Base-by-base conservation (phyloP, 257 asterid species). In the Leonotis leonurus region DNA sequence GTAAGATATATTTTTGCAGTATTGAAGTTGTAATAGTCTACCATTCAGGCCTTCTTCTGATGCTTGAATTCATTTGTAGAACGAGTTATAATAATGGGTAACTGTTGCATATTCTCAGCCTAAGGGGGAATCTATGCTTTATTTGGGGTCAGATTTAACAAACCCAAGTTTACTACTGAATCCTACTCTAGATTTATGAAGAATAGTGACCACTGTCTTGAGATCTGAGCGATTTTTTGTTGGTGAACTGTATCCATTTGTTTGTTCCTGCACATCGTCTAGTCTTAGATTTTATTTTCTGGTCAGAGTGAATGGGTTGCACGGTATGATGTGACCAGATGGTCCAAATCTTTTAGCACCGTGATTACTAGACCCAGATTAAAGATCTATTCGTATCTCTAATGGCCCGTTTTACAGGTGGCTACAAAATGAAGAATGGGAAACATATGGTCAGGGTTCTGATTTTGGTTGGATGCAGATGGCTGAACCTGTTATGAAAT, bases 381-480 rank as follows among this genome's bases (percentile, higher is more conserved):
- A n/a, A n/a, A 60, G 21, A 49, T 43, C 33, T 52, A 35, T 67
- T 56, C 52, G 26, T 25, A 17, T 62, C 68, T 40, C 64, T 44
- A 50, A 54, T 30, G 5, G 57, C 70, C 64, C 58, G 73, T 43
- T 56, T 69, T 67, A 46, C 78, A 89, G 97, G 87, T 82, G 91
- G 97, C 80, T 94, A 16, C 75, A 69, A 56, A 73, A 70, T 36
- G 82, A 81, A 59, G 91, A 86, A 43, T 89, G 97, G 97, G 94
- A 89, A 70, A 78, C 79, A 20, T 76, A 76, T 39, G 69, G 85
- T 10, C 94, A 79, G 67, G 67, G 74, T 75, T 73, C 90, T 73
- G 97, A 84, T 30, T 89, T 84, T 76, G 89, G 91, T 60, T 89
- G 97, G 97, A 86, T 89, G 94, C 78, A 81, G 64, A 81, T 82